Evolutionary conservation across 176 grass and related monocot genomes (phyloP).

Genomic region (Bolboschoenus planiculmis): DNA sequence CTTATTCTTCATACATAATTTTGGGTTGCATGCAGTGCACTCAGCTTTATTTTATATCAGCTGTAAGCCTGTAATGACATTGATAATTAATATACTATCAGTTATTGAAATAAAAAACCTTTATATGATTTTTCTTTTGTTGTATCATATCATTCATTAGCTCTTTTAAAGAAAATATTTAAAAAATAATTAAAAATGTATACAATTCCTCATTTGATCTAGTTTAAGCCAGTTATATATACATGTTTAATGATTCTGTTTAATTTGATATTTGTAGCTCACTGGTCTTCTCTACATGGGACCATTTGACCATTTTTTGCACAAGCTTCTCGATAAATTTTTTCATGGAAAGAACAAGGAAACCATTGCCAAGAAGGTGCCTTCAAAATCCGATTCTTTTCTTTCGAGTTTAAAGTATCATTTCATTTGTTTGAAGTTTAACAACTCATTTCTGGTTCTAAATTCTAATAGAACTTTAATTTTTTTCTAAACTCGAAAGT

Average conservation of each 20-base stretch:
- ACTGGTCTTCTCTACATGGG: slow-evolving; percentile 36
- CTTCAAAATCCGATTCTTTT: neutral
- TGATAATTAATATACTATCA: no score
- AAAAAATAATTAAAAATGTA: neutral
- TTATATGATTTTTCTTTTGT: no score
- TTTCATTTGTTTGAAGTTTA: neutral
- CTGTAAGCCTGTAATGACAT: neutral
- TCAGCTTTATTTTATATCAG: neutral
- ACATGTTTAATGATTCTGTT: neutral
- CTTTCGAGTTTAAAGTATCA: neutral
- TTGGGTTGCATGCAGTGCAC: neutral
- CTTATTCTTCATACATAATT: neutral
- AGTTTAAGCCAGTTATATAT: neutral
- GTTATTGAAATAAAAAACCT: neutral
- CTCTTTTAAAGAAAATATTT: neutral
- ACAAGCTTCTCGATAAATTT: slow-evolving; percentile 36
- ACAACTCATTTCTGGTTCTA: neutral
- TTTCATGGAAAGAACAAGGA: slow-evolving; percentile 43
- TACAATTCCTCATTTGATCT: no score
- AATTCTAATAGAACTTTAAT: neutral
- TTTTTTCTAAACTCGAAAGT: neutral
- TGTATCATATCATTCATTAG: neutral
- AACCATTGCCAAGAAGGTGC: slow-evolving; percentile 41
- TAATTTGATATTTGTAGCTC: slow-evolving; percentile 27
- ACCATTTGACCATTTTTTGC: slow-evolving; percentile 44